Conservation (phyloP, 2,329 filamentous ascomycete genomes). For the Trichoderma simmonsii region DNA sequence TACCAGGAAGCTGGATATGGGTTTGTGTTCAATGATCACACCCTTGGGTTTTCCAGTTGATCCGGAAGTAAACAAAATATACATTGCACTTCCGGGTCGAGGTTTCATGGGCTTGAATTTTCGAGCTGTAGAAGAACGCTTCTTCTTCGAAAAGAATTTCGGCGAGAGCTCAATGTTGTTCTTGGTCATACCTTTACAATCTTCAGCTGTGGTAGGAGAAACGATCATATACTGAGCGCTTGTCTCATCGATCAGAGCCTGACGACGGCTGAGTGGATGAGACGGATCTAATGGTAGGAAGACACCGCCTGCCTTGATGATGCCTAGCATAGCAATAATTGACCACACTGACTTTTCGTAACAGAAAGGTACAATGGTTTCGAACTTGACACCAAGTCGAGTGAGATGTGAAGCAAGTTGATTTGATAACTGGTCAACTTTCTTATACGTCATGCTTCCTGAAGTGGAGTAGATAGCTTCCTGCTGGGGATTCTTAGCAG, state of each 20-base stretch:
- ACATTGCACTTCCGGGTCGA: neutral
- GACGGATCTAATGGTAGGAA: constrained; percentile 28
- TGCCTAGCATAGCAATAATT: constrained; percentile 25
- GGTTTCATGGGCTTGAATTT: neutral
- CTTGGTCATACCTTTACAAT: neutral
- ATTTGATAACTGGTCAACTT: neutral
- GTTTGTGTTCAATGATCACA: neutral
- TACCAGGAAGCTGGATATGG: neutral
- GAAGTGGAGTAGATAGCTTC: constrained; percentile 13
- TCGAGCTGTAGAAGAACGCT: neutral
- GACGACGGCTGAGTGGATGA: constrained; percentile 1
- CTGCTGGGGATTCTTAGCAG: neutral
- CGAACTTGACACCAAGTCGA: constrained; percentile 26
- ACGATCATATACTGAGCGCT: constrained; percentile 17
- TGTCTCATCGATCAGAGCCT: constrained; percentile 15
- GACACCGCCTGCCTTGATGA: constrained; percentile 29
- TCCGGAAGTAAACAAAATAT: constrained; percentile 7
- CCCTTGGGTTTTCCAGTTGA: constrained; percentile 7
- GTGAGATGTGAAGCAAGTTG: constrained; percentile 6
- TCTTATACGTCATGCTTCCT: constrained; percentile 3
- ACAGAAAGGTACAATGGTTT: constrained; percentile 19
- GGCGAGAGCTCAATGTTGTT: neutral
- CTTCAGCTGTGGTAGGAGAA: neutral
- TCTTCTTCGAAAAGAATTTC: neutral
- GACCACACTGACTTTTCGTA: constrained; percentile 23